Conservation (phyloP, 805 yeast species). For the Starmerella khaoyaiensis region DNA sequence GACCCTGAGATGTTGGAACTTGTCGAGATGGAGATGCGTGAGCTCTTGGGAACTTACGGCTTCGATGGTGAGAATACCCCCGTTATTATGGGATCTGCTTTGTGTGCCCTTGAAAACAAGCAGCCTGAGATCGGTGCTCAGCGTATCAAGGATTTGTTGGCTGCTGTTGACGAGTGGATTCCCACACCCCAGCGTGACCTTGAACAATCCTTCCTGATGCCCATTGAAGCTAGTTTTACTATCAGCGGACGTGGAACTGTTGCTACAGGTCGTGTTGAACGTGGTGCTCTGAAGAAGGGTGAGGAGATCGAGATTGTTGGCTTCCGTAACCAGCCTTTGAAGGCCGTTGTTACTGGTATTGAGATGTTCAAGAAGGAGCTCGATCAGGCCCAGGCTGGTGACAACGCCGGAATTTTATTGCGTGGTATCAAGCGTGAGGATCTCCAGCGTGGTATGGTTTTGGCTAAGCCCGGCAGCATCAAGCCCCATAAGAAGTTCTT, state of each 20-base stretch:
- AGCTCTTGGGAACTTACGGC: slow-evolving; percentile 76
- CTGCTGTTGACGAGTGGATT: slow-evolving; percentile 83
- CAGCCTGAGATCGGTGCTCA: slow-evolving; percentile 85
- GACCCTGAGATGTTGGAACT: slow-evolving; percentile 99
- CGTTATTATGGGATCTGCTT: slow-evolving; percentile 95
- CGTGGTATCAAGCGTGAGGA: slow-evolving; percentile 99
- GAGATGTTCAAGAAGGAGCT: slow-evolving; percentile 99
- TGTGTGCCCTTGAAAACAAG: slow-evolving; percentile 83
- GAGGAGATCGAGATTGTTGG: slow-evolving; percentile 98
- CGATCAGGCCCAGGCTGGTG: slow-evolving; percentile 97
- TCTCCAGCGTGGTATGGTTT: slow-evolving; percentile 92
- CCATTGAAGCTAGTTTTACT: slow-evolving; percentile 93
- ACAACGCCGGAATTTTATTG: slow-evolving; percentile 91
- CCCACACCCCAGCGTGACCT: slow-evolving; percentile 96
- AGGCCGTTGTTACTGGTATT: slow-evolving; percentile 93
- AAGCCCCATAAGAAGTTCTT: slow-evolving; percentile 87
- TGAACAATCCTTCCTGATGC: slow-evolving; percentile 92
- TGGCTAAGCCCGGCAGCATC: slow-evolving; percentile 83
- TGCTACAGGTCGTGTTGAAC: slow-evolving; percentile 97
- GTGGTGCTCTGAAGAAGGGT: slow-evolving; percentile 95
- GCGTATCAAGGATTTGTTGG: slow-evolving; percentile 70
- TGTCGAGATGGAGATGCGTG: slow-evolving; percentile 99
- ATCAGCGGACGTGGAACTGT: slow-evolving; percentile 99
- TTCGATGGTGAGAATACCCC: slow-evolving; percentile 98
- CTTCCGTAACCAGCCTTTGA: slow-evolving; percentile 68